phyloP scores from a whole-genome alignment of 805 yeast species.

The Grigorovia transvaalensis region DNA sequence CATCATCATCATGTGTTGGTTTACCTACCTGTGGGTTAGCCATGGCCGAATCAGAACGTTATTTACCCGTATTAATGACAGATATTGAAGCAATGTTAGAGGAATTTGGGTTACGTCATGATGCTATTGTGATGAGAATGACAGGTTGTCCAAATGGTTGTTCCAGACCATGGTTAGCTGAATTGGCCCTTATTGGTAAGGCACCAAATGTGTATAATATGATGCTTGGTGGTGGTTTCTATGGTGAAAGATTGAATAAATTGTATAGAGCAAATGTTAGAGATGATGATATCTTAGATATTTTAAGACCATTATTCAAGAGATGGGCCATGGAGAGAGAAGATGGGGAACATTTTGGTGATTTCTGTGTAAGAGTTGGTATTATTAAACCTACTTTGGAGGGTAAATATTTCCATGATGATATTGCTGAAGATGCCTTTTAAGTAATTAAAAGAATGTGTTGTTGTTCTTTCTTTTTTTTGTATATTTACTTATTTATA shows the following conservation, averaged over 20 bases:
- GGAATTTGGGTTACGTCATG: slow-evolving; percentile 88
- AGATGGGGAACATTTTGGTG: slow-evolving; percentile 93
- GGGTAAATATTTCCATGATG: slow-evolving; percentile 93
- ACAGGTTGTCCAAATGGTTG: slow-evolving; percentile 99
- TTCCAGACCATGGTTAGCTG: slow-evolving; percentile 97
- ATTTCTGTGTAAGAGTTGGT: slow-evolving; percentile 79
- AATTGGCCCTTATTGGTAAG: slow-evolving; percentile 89
- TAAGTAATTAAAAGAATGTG: slow-evolving; percentile 6
- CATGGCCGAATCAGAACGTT: slow-evolving; percentile 95
- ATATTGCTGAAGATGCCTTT: slow-evolving; percentile 66
- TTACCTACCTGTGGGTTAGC: slow-evolving; percentile 98
- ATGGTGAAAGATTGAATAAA: slow-evolving; percentile 87
- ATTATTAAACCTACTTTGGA: slow-evolving; percentile 79
- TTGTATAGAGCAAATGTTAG: slow-evolving; percentile 77
- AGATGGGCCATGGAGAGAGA: slow-evolving; percentile 87
- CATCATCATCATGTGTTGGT: slow-evolving; percentile 95
- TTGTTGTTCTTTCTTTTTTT: neutral
- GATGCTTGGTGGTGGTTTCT: slow-evolving; percentile 92
- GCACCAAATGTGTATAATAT: slow-evolving; percentile 89
- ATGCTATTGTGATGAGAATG: slow-evolving; percentile 93
- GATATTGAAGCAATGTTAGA: slow-evolving; percentile 82
- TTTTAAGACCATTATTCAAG: slow-evolving; percentile 77
- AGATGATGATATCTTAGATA: slow-evolving; percentile 76
- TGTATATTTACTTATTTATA: neutral
- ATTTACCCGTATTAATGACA: slow-evolving; percentile 66